Conservation (phyloP, 306 rosid genomes). For the Pyrus bretschneideri region DNA sequence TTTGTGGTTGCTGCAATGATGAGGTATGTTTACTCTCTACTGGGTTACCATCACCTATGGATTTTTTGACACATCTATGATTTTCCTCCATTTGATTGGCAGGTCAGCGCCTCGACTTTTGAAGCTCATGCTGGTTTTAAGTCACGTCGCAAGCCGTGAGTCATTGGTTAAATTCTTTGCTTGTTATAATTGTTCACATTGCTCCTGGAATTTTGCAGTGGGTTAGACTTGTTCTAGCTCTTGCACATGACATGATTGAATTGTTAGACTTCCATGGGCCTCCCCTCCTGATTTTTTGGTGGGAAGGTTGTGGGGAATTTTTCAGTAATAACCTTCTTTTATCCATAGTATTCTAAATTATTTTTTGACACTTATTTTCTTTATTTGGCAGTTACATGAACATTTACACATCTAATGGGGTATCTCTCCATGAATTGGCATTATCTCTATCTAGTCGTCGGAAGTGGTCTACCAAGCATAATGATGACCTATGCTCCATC, state of each 20-base stretch:
- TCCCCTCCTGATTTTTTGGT: neutral
- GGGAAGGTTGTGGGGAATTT: conserved; percentile 2
- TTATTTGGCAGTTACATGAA: conserved; percentile 63
- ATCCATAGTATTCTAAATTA: neutral
- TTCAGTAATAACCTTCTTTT: neutral
- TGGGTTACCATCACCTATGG: conserved; percentile 2
- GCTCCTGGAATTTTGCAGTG: conserved; percentile 7
- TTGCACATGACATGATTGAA: conserved; percentile 2
- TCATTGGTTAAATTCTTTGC: conserved; percentile 14
- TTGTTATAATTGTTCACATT: neutral
- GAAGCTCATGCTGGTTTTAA: conserved; percentile 98
- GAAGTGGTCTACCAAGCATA: conserved; percentile 45
- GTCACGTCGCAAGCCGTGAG: conserved; percentile 97
- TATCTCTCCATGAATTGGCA: conserved; percentile 87
- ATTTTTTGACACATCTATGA: conserved; percentile 1
- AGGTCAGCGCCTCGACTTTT: conserved; percentile 90
- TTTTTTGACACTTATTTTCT: conserved; percentile 5
- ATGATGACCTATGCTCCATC: conserved; percentile 80
- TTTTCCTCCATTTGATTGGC: conserved; percentile 11
- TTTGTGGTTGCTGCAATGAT: conserved; percentile 67
- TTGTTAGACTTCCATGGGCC: neutral
- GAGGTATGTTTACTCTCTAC: conserved; percentile 44
- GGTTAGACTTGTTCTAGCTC: neutral
- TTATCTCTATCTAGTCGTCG: conserved; percentile 54
- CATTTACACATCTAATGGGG: conserved; percentile 87